Evolutionary conservation across 75 land plant genomes (phyloP).

Genomic region (Isoetes taiwanensis): DNA sequence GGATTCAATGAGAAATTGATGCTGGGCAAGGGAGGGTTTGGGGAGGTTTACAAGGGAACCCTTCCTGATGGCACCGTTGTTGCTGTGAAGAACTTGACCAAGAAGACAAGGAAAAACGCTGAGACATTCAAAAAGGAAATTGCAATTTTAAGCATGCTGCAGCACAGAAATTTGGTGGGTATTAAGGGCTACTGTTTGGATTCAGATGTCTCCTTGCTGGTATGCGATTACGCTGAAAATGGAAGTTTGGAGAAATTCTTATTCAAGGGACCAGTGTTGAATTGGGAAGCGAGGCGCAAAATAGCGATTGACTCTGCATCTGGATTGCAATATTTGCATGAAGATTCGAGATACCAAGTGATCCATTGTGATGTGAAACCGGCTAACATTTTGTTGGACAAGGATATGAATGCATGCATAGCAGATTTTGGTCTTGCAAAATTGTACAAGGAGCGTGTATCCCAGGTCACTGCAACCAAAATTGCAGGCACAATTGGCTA

Average conservation of each 20-base stretch:
- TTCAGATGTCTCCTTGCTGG: background rate
- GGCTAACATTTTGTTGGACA: background rate
- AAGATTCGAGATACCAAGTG: background rate
- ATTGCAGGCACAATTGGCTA: conserved; percentile 3
- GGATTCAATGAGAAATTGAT: background rate
- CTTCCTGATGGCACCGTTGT: background rate
- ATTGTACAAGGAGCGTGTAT: background rate
- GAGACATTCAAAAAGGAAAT: background rate
- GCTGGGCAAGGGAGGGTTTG: conserved; percentile 2
- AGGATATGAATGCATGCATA: background rate
- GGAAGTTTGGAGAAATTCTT: background rate
- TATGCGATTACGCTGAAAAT: background rate
- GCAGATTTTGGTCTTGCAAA: background rate
- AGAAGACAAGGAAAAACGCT: background rate
- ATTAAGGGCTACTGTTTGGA: background rate
- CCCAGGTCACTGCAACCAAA: background rate
- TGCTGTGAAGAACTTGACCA: conserved; percentile 2
- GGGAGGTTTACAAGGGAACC: conserved; percentile 7
- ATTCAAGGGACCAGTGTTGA: background rate
- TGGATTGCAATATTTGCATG: background rate
- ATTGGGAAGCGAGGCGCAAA: background rate
- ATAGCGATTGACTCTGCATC: conserved; percentile 1
- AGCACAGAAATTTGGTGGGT: conserved; percentile 4
- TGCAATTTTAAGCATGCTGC: background rate
- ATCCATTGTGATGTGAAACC: conserved; percentile 4